A percentile compares a stretch with the other conserved stretches of the same genome.
Evolutionary conservation across 2,329 filamentous ascomycete species (phyloP).

Genomic region (Aspergillus brasiliensis): DNA sequence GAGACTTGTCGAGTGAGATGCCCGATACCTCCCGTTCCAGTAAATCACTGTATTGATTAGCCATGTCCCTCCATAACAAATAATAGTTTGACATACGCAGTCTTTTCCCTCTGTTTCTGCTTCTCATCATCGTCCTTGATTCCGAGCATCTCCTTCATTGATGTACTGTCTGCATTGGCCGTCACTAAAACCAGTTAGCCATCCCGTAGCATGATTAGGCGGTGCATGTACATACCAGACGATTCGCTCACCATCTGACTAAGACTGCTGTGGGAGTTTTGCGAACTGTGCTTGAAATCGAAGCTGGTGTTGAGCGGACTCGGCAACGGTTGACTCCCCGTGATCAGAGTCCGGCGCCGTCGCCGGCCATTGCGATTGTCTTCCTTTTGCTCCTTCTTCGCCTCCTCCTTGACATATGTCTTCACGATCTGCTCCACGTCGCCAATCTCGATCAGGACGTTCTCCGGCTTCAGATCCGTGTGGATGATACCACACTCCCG

Average conservation of each 20-base stretch:
- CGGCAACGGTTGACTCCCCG: conserved; percentile 91
- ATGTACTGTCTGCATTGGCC: conserved; percentile 47
- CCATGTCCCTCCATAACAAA: not conserved
- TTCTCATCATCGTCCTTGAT: conserved; percentile 61
- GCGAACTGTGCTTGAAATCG: conserved; percentile 64
- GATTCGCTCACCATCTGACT: conserved; percentile 79
- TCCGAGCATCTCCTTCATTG: conserved; percentile 58
- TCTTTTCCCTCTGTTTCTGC: conserved; percentile 87
- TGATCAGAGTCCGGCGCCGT: conserved; percentile 89
- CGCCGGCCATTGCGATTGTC: conserved; percentile 89
- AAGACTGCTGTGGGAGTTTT: conserved; percentile 71
- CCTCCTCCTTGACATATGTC: conserved; percentile 79
- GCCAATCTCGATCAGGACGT: conserved; percentile 97
- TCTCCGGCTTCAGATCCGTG: conserved; percentile 95
- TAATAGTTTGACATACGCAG: conserved; percentile 67
- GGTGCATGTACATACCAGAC: conserved; percentile 58
- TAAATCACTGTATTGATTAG: conserved; percentile 65
- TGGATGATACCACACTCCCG: conserved; percentile 99
- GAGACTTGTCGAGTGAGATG: conserved; percentile 82
- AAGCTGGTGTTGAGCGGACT: conserved; percentile 93
- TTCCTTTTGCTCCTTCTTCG: conserved; percentile 72
- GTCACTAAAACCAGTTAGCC: conserved; percentile 28
- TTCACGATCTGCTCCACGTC: conserved; percentile 99
- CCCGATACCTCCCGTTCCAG: conserved; percentile 91
- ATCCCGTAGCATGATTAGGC: conserved; percentile 37